Percentiles rank a stretch among this genome's conserved stretches.
phyloP scores from a whole-genome alignment of 768 basidiomycete species.

The Tephrocybe sp. region DNA sequence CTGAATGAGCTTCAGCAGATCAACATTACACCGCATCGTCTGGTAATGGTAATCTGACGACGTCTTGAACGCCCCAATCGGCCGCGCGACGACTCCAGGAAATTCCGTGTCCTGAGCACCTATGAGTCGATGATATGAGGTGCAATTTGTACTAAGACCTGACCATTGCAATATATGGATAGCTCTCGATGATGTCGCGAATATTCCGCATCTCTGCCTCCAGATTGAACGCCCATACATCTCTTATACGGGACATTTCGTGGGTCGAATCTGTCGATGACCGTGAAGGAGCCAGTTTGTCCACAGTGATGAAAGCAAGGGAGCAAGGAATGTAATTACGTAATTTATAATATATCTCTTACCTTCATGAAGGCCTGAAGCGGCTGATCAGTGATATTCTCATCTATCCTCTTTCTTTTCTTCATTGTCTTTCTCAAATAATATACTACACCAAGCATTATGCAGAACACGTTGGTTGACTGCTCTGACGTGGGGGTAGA shows the following conservation, averaged over 20 bases:
- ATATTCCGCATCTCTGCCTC: slow-evolving; percentile 90
- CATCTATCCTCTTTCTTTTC: too few species aligned
- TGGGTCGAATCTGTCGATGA: slow-evolving; percentile 18
- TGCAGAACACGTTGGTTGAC: too few species aligned
- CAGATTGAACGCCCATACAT: slow-evolving; percentile 95
- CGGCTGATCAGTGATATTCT: too few species aligned
- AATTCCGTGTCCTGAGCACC: slow-evolving; percentile 90
- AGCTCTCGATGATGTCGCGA: slow-evolving; percentile 83
- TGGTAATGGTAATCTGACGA: slow-evolving; percentile 99
- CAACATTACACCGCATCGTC: slow-evolving; percentile 99
- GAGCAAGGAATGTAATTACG: slow-evolving; percentile 1
- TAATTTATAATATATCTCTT: slow-evolving; percentile 2
- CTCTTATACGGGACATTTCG: slow-evolving; percentile 79
- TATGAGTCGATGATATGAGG: slow-evolving; percentile 22
- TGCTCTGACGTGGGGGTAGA: too few species aligned
- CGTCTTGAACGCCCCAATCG: slow-evolving; percentile 94
- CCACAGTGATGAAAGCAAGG: not conserved
- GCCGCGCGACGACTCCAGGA: slow-evolving; percentile 96
- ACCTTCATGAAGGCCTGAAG: not conserved
- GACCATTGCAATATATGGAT: slow-evolving; percentile 95
- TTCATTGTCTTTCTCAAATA: too few species aligned
- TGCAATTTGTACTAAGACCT: slow-evolving; percentile 31
- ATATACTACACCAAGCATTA: too few species aligned
- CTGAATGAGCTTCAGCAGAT: slow-evolving; percentile 96
- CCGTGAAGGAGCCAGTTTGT: slow-evolving; percentile 21